Base-by-base conservation (phyloP, 2,329 filamentous ascomycete genomes). In the Aspergillus sp. region DNA sequence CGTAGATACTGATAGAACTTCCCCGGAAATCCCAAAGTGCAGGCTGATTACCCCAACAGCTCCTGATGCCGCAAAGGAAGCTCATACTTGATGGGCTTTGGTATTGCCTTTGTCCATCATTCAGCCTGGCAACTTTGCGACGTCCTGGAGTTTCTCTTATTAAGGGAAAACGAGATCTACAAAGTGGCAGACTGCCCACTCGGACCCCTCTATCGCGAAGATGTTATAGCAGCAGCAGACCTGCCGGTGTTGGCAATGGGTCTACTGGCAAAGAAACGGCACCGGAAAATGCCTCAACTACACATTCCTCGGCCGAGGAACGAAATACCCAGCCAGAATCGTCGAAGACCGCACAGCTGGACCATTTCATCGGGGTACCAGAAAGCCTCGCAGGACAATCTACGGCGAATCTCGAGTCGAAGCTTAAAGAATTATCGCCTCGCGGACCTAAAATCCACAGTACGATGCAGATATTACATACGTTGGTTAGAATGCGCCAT, bases 31-130 rank as follows among this genome's bases (percentile, higher is more conserved):
- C 5, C 15, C n/a, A 10, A 39, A 20, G 7, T 20, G 15, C 22
- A 7, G 37, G 13, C 10, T 44, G 32, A 22, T 25, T 41, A 22
- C 43, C 25, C 42, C 52, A 51, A 49, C 47, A 51, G 19, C 48
- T 52, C 56, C 56, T 55, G 39, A 72, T 72, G 69, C 59, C 64
- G 47, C 59, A 53, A 46, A 58, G 48, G 52, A 52, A 54, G 37
- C 49, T 67, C 23, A 53, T 65, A 41, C 52, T 68, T 27, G 68
- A 71, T 56, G 68, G 65, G 32, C 56, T 72, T 43, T 72, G 68
- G 69, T 65, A 64, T 49, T 70, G 63, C 49, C 57, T 73, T 30
- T 69, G 69, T 56, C 69, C 68, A 41, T 67, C 65, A 12, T 67
- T 69, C 32, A 55, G 49, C 12, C 48, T 49, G 2, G 47, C 53